Base-by-base conservation (phyloP, 1,139 yeast genomes). In the Lodderomyces elongisporus region DNA sequence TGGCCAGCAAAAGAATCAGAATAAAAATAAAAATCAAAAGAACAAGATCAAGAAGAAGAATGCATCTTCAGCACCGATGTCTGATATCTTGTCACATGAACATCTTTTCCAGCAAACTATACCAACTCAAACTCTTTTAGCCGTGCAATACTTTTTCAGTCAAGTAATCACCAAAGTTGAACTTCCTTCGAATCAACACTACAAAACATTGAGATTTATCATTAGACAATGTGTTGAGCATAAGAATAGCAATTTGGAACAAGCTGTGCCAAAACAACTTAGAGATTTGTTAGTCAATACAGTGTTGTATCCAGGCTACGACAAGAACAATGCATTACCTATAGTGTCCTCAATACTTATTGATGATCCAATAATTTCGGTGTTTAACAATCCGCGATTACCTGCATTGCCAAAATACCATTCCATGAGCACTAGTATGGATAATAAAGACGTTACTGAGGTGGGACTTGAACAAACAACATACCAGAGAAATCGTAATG, bases 321-420 rank as follows among this genome's bases (percentile, higher is more conserved):
- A 71, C 29, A 75, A 77, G 39, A 69, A 74, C 27, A 78, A 85
- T 8, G 65, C 84, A 18, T 62, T 85, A 40, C 95, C 96, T 9
- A 78, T 87, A 42, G 81, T 84, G 1, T 57, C 74, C n/a, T 56
- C 66, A 2, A 59, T 70, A 4, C 54, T 85, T 43, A 64, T 63
- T 3, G 47, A 57, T 16, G 68, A 68, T 41, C 57, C 56, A 2
- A 44, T 71, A 14, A 42, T 70, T 28, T 77, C 79, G 49, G 68
- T 78, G 3, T 64, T 85, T 47, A 70, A 77, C 40, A 84, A 84
- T 47, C 95, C 96, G 25, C 66, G 93, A 44, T 74, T 87, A 45
- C 96, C 96, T 2, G 74, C 85, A 26, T 58, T 71, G 35, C 69
- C 76, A 4, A 47, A 56, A 24, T 58, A 65, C 34, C 55, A 62